A percentile compares a stretch with the other conserved stretches of the same genome.
Conservation (phyloP, 352 stramenopile species). For the Pythium rishiriense region DNA sequence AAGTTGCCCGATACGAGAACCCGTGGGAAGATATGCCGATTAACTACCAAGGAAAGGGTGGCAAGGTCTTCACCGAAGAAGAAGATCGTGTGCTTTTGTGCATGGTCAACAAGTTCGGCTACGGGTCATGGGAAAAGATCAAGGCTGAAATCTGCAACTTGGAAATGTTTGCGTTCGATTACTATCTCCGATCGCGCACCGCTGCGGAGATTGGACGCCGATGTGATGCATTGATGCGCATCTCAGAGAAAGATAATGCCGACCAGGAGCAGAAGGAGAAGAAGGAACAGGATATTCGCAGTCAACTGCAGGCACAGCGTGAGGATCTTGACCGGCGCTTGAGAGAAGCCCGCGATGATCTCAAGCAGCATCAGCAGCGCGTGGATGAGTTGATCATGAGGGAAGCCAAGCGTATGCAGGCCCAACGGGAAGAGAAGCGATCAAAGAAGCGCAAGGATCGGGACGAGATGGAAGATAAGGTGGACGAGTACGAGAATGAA, state of each 20-base stretch:
- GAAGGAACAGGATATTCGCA: conserved; percentile 68
- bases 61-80: conserved; percentile 95
- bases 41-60: conserved; percentile 90
- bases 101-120: conserved; percentile 97
- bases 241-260: conserved; percentile 94
- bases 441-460: conserved; percentile 79
- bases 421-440: conserved; percentile 75
- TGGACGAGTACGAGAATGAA: conserved; percentile 59
- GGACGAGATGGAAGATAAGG: conserved; percentile 63
- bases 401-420: conserved; percentile 85
- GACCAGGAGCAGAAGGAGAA: conserved; percentile 78
- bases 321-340: conserved; percentile 70
- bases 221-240: conserved; percentile 94
- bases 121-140: conserved; percentile 96
- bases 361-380: conserved; percentile 75
- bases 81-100: conserved; percentile 98
- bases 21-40: conserved; percentile 88
- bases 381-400: conserved; percentile 89
- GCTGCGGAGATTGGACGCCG: conserved; percentile 95
- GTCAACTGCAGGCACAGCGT: conserved; percentile 64
- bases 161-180: conserved; percentile 97
- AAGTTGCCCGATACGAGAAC: conserved; percentile 79
- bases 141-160: conserved; percentile 94
- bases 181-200: conserved; percentile 97
- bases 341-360: conserved; percentile 58